These are phyloP conservation scores for Chamaenerion angustifolium DNA, from an alignment of 345 rosid species.

Conservation along the genomic window DNA sequence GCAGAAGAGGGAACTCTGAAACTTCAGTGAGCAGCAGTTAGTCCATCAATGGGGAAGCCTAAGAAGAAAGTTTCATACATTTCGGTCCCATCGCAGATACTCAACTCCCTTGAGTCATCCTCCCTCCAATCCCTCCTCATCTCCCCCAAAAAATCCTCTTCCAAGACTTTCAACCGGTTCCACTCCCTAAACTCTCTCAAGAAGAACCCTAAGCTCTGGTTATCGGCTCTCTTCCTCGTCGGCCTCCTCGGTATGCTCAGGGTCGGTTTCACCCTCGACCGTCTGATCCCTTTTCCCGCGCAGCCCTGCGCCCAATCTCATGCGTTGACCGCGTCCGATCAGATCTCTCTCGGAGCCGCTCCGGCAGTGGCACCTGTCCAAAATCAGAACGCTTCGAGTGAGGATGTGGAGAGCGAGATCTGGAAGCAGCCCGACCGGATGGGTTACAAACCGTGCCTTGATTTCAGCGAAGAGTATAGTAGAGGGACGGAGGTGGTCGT, in stretches of 20 bases:
- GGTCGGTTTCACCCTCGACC: slow-evolving; percentile 32
- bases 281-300: slow-evolving; percentile 34
- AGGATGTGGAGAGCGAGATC: slow-evolving; percentile 26
- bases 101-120: slow-evolving; percentile 41
- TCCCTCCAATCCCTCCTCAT: slow-evolving; percentile 47
- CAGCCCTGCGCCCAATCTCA: slow-evolving; percentile 38
- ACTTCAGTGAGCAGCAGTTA: not conserved
- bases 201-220: slow-evolving; percentile 44
- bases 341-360: slow-evolving; percentile 3
- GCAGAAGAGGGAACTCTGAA: too few species aligned
- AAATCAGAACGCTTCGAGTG: not conserved
- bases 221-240: slow-evolving; percentile 37
- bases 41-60: slow-evolving; percentile 21
- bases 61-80: slow-evolving; percentile 36
- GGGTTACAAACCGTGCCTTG: slow-evolving; percentile 72
- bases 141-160: slow-evolving; percentile 33
- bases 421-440: slow-evolving; percentile 97
- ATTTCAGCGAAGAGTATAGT: slow-evolving; percentile 11
- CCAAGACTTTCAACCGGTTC: slow-evolving; percentile 13
- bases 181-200: slow-evolving; percentile 11
- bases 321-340: slow-evolving; percentile 30
- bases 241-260: slow-evolving; percentile 40
- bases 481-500: slow-evolving; percentile 28
- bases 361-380: not conserved
- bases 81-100: slow-evolving; percentile 42